Base-by-base conservation (phyloP, 192 early-diverging fungal species). In the Coemansia sp. region DNA sequence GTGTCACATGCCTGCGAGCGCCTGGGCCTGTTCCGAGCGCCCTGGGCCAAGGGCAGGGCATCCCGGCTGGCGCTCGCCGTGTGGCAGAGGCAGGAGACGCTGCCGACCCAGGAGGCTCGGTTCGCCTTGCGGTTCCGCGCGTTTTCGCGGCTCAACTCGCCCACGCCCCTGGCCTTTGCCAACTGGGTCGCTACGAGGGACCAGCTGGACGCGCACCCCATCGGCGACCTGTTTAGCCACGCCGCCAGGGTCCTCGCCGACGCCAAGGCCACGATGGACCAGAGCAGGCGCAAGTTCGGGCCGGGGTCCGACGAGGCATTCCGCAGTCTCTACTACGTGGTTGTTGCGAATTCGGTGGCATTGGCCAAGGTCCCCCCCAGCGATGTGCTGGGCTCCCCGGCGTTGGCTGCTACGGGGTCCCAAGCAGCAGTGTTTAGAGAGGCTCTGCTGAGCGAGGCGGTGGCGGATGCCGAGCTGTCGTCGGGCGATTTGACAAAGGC, bases 101-200 rank as follows among this genome's bases (percentile, higher is more conserved):
- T 21, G 10, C 36, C 46, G 2, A 66, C 69, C 3, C 69, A 64
- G 43, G 37, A 26, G 0, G 69, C 69, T 3, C 65, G 73, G 3
- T 74, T 63, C 20, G 73, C 73, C 2, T 62, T 80, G 16, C 61
- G 77, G 43, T 74, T 80, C 68, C 69, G 77, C 1, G 69, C 57
- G 2, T 62, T 73, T 20, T 55, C 62, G 45, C 61, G 63, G n/a
- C 72, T 80, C 26, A 67, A 60, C 16, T 80, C 77, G 45, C 77
- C 77, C 9, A 61, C 72, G 13, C 59, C 66, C 5, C 55, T 74
- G 65, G n/a, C 65, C 13, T 80, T 70, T 23, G 63, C 55, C 23
- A 62, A 53, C 6, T 80, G 69, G 72, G 9, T n/a, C 20, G 58
- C 58, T 3, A 59, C 73, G 4, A 18, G 40, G 33, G 59, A 31